Evolutionary conservation across 2,329 filamentous ascomycete genomes (phyloP).

Genomic region (Xylariaceae sp.): DNA sequence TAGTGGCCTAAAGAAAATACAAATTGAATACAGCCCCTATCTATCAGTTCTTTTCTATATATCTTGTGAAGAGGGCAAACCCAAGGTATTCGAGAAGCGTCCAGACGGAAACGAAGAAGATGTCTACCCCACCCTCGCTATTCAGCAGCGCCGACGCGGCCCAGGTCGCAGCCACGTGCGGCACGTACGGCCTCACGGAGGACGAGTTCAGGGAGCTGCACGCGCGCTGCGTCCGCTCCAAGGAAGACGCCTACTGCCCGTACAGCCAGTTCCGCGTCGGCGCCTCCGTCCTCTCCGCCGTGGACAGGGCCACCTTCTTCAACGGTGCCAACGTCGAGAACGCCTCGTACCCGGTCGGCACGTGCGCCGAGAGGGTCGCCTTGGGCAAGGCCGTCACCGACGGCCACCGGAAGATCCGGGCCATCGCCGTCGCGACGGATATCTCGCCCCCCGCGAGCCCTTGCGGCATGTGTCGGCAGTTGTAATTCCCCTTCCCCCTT

Average conservation of each 20-base stretch:
- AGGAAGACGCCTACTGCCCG: conserved; percentile 78
- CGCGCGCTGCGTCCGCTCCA: conserved; percentile 61
- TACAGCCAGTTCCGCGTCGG: conserved; percentile 93
- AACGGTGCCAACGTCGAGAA: conserved; percentile 90
- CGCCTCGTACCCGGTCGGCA: conserved; percentile 87
- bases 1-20: too few relatives aligned
- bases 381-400: conserved; percentile 70
- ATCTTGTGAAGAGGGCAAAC: too few relatives aligned
- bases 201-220: conserved; percentile 62
- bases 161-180: conserved; percentile 32
- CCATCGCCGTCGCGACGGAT: conserved; percentile 81
- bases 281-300: conserved; percentile 60
- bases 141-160: conserved; percentile 26
- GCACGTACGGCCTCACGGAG: conserved; percentile 46
- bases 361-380: conserved; percentile 89
- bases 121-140: too few relatives aligned
- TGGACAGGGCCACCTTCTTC: conserved; percentile 51
- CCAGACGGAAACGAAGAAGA: too few relatives aligned
- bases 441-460: conserved; percentile 65
- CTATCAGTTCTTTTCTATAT: neutral
- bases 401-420: conserved; percentile 58
- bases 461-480: conserved; percentile 95
- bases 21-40: too few relatives aligned
- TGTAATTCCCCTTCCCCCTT: conserved; percentile 48
- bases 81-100: too few relatives aligned